Evolutionary conservation across 805 yeast genomes (phyloP), one percentile per base, ranked within the genome.

Genomic region (Yamadazyma philogaea): DNA sequence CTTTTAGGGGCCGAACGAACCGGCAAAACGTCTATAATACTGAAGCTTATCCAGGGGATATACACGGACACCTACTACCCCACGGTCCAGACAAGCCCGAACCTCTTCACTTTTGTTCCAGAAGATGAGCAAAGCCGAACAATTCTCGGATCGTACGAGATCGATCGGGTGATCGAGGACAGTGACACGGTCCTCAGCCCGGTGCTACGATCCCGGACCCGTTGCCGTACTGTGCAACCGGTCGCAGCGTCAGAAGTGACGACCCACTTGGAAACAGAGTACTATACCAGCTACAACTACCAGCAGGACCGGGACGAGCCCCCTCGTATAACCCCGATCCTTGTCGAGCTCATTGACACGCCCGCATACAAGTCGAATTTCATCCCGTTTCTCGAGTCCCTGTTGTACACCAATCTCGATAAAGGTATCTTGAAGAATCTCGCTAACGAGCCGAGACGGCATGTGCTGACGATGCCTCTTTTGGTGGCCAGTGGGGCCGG

Each of bases 401-500:
- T 89, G 0, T 51, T 85, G 7, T 82, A 82, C 55, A 69, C 82
- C 31, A 72, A 79, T 47, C 58, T 85, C 31, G 82, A 81, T 35
- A 74, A 72, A 37, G 81, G 79, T 24, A 72, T 79, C 11, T 60
- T 85, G 21, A 71, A 72, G 37, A 83, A 83, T 39, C 62, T 85
- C 38, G 85, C 84, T 4, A 69, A 78, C 46, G 83, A 77, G 48
- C 85, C 85, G 7, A 56, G 84, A 37, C 65, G 68, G 45, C 81
- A 82, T 3, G 84, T 79, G 0, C 71, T 77, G 10, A 81, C 87
- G 5, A 80, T 79, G 40, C 85, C 90, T 2, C 58, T 85, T 42
- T 59, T 85, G 10, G 86, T 82, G 3, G 91, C 88, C 4, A 80
- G 87, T 30, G 93, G 93, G 1, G 86, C 89, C 4, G 77, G 87